phyloP scores from a whole-genome alignment of 2,329 filamentous ascomycete genomes.

The Harringtonia lauricola region DNA sequence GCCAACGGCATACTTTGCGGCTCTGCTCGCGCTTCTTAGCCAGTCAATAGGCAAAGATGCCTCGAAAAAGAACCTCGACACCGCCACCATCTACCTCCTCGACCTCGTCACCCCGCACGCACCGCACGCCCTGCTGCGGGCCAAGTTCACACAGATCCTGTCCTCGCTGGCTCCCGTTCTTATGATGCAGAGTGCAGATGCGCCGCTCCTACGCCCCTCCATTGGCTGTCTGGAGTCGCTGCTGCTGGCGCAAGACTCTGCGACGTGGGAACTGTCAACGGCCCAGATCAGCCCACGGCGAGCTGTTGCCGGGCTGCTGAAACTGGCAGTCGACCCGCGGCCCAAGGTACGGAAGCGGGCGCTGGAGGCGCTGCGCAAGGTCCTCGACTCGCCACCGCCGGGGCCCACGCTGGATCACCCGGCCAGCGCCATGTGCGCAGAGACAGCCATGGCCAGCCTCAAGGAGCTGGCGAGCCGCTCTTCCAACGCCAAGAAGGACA shows the following conservation, averaged over 20 bases:
- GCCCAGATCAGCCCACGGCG: constrained; percentile 76
- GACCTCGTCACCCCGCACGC: constrained; percentile 81
- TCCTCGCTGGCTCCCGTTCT: constrained; percentile 76
- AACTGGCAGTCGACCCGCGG: constrained; percentile 72
- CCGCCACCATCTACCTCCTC: constrained; percentile 88
- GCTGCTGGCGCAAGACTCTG: constrained; percentile 74
- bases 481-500: constrained; percentile 54
- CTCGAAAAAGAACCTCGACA: constrained; percentile 70
- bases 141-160: constrained; percentile 92
- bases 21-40: constrained; percentile 77
- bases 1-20: constrained; percentile 88
- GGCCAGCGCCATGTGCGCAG: constrained; percentile 90
- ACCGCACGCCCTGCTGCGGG: constrained; percentile 75
- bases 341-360: constrained; percentile 93
- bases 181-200: constrained; percentile 69
- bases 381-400: constrained; percentile 76
- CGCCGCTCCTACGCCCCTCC: constrained; percentile 73
- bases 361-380: constrained; percentile 74
- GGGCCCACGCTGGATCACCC: constrained; percentile 91
- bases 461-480: constrained; percentile 60
- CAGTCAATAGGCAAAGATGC: constrained; percentile 61
- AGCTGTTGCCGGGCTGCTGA: constrained; percentile 76
- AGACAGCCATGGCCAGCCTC: constrained; percentile 74
- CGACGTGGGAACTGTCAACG: constrained; percentile 78
- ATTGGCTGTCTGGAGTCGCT: constrained; percentile 93